phyloP scores from a whole-genome alignment of 2,329 filamentous ascomycete species.

The Clarireedia paspali region DNA sequence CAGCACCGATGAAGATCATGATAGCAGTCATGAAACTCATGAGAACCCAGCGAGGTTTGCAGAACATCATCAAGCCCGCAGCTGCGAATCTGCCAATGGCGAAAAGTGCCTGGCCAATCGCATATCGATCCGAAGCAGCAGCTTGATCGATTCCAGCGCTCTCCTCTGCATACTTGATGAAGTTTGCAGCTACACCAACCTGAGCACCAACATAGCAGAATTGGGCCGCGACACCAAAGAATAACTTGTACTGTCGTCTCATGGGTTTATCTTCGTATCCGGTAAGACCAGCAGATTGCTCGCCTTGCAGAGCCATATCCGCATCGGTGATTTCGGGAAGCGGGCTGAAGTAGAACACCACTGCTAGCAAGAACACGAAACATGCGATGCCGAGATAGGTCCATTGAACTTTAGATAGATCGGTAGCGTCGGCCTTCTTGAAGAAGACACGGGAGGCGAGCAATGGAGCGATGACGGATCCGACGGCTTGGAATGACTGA shows the following conservation, averaged over 20 bases:
- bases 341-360: constrained; percentile 61
- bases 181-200: constrained; percentile 14
- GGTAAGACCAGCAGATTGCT: constrained; percentile 9
- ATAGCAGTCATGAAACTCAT: constrained; percentile 55
- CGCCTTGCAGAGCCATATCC: constrained; percentile 42
- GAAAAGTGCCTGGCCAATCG: constrained; percentile 66
- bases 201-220: constrained; percentile 64
- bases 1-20: constrained; percentile 42
- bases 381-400: constrained; percentile 72
- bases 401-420: constrained; percentile 62
- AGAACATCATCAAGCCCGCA: constrained; percentile 50
- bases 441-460: constrained; percentile 66
- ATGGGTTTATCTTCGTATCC: constrained; percentile 17
- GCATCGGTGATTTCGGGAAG: constrained; percentile 45
- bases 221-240: constrained; percentile 66
- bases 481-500: constrained; percentile 67
- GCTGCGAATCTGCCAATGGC: constrained; percentile 66
- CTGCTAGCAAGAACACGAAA: constrained; percentile 61
- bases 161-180: constrained; percentile 14
- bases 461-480: constrained; percentile 64
- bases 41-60: constrained; percentile 60
- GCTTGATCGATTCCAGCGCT: constrained; percentile 34
- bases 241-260: constrained; percentile 43
- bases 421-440: constrained; percentile 36
- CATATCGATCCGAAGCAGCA: constrained; percentile 56